Base-by-base conservation (phyloP, 768 basidiomycete genomes). In the Mycena galopus region DNA sequence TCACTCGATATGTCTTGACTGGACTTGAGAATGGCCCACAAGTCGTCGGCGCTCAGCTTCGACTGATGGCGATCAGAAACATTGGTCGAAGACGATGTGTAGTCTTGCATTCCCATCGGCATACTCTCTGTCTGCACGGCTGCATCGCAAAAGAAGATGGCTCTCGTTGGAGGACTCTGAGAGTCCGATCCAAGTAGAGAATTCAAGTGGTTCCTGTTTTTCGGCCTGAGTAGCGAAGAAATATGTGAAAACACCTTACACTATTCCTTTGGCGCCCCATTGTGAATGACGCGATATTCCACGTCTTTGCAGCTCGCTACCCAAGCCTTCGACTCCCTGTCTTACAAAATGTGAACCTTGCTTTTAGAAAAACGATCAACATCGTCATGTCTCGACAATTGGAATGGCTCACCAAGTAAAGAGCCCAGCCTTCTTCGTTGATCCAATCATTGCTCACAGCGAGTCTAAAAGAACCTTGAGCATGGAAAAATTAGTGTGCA, bases 1-100 rank as follows among this genome's bases (percentile, higher is more conserved):
- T 93, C 91, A 42, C 90, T 89, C 0, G 92, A 92, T 17, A 94
- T 92, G 65, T 92, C 90, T 78, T 92, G 91, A 75, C 90, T 92
- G 89, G 91, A 92, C 75, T 90, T 91, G 35, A 93, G 84, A 60
- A 94, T 92, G 0, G 91, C 89, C 27, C 89, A 89, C 16, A 93
- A 81, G 77, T 93, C 91, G 58, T 88, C 83, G 19, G 91, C 90
- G 70, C 85, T 85, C 42, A 92, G 77, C n/a, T 85, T 87, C 1
- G 87, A 86, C 61, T 90, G 90, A 72, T 89, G 88, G 60, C 89
- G 88, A 51, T 89, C 88, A 4, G 83, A 83, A 19, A 79, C 74
- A 78, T 65, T 70, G 79, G 86, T 42, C 75, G 74, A 27, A 78
- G 76, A 69, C 77, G 82, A 65, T 82, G 80, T n/a, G 75, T 61